Evolutionary conservation across 2,329 filamentous ascomycete species (phyloP), one percentile per base, ranked within the genome.

Genomic region (Pseudogymnoascus sp.): DNA sequence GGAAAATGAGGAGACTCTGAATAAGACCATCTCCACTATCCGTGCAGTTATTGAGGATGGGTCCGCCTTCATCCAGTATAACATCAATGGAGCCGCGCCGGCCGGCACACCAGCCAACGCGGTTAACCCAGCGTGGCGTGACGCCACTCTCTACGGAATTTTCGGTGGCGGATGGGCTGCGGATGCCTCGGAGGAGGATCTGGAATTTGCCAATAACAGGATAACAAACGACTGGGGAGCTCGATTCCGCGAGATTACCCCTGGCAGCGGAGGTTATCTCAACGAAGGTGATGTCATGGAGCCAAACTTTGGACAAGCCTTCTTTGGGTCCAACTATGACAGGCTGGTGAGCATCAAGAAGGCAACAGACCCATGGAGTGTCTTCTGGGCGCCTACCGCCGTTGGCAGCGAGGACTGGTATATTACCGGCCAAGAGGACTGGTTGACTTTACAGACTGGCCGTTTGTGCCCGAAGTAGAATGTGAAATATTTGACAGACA

Each of bases 261-360:
- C 78, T 0, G 74, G 72, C 0, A 70, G 72, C 10, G 78, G 75
- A 2, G 71, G 74, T 1, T 80, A 80, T 68, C 71, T 78, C 72
- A 82, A 80, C 65, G 80, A 83, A 70, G 79, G 76, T 1, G 75
- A 81, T 69, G 75, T 77, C 59, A 70, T 69, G 37, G 72, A 79
- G 68, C 70, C 71, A 0, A 64, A 76, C 59, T 80, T 73, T 68
- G 72, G 78, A 68, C 27, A 73, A 8, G 70, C 69, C 4, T 80
- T 80, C 65, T 82, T 74, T 63, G 79, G 79, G 0, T 13, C 33
- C 1, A 67, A 65, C 58, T 68, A 68, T 60, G 31, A 36, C 13
- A 58, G 60, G 15, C 58, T 68, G 29, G n/a, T 61, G 18, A 27
- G 29, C 7, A 64, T 68, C 27, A 68, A 68, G 62, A 61, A 63